Evolutionary conservation across 1,284 basidiomycete species (phyloP), one percentile per base, ranked within the genome.

Genomic region (Phellinidium pouzarii): DNA sequence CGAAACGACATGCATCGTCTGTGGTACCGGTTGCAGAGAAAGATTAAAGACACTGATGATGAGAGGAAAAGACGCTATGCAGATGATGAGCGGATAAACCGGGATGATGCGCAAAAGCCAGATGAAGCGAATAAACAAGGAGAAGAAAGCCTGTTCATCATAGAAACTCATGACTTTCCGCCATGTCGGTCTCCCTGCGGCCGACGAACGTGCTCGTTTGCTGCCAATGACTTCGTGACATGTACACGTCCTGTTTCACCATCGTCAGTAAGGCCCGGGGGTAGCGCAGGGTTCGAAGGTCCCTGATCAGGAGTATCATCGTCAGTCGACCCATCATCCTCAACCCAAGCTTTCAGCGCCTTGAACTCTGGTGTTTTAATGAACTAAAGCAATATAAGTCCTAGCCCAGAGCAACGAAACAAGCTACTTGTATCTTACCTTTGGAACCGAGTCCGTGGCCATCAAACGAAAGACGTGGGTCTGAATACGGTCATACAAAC

Each of bases 371-470:
- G 78, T 2, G 87, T 89, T 68, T 90, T 90, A 70, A 90, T 86
- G 71, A 91, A 91, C 88, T 91, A 59, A 4, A 56, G 52, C 48
- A 17, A 55, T 48, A 44, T 23, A 44, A 45, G 55, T 44, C 51
- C 37, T 38, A 55, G 38, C 41, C 48, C 48, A 27, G 2, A 23
- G 11, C 23, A 25, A 29, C 41, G 54, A 23, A 31, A 29, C 42
- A 4, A 48, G 34, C 36, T 48, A 11, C 43, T 22, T 49, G 29
- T 48, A 19, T 50, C 77, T 49, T 61, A 90, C 91, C 80, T 94
- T 94, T 19, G 94, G 94, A 25, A 98, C 88, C 6, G 94, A 97
- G 68, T 99, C 95, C 53, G 93, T 96, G 6, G 95, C 94, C 91
- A 99, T 96, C 60, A 98, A 70, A 50, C 94, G 80, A 77, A 98